Base-by-base conservation (phyloP, 2,329 filamentous ascomycete species). In the Aspergillus ustus region DNA sequence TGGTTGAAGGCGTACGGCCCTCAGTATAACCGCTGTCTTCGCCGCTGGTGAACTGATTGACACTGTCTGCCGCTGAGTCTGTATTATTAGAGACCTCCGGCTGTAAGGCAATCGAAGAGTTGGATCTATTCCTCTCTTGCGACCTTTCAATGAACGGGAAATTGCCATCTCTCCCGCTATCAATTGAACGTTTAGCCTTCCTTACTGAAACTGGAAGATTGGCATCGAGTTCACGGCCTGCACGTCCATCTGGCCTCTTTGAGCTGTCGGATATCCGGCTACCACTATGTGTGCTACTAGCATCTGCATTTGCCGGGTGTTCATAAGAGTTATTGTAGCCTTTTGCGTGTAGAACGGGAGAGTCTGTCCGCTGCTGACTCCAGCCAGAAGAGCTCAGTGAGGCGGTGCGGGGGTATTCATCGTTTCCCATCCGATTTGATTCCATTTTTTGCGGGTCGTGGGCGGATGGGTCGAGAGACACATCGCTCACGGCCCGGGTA, bases 91-190 rank as follows among this genome's bases (percentile, higher is more conserved):
- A 70, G 29, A 69, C 67, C 52, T 77, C 73, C 6, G 62, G 65
- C 20, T 63, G 68, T 28, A 73, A 62, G 56, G 75, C 75, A 55
- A 69, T 63, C 9, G 70, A 67, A 15, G 75, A 76, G 56, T 70
- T 72, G 19, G 72, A 73, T 46, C 69, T 66, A 20, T 66, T 64
- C 62, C 67, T 70, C 31, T 71, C 80, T 51, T 83, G 81, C 52
- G 55, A 52, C 15, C 15, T 13, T 15, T 40, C 34, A 15, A 40
- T 17, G 13, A 40, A 40, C 13, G 69, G 63, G 9, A 63, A 28
- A 3, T 61, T 55, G 7, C 58, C 52, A 29, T 73, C 71, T 29
- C 70, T 68, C 3, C 52, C 51, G 29, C 60, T 64, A 43, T 77
- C 76, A 20, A 64, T 56, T 13, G 66, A 57, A 15, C 67, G 70